Conservation (phyloP, 495 filamentous ascomycete genomes). For the Sordaria brevicollis region DNA sequence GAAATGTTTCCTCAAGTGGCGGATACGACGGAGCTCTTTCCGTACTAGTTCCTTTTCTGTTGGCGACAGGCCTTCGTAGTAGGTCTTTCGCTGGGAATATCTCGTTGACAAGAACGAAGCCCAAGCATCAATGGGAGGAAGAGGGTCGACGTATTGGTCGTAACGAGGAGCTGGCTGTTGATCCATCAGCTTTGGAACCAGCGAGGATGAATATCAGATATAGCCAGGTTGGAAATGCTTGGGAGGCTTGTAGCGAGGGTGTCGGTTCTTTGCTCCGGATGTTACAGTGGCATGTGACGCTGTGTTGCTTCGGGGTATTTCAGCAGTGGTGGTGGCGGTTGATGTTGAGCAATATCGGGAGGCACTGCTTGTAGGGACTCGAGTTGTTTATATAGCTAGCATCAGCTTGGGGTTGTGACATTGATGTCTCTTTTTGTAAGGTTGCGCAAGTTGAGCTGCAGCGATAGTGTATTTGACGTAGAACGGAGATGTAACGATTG, state of each 20-base stretch:
- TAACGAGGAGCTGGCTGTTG: neutral
- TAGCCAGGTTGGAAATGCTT: neutral
- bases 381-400: neutral
- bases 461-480: neutral
- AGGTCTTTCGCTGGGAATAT: slow-evolving; percentile 9
- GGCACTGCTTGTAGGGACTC: neutral
- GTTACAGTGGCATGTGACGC: neutral
- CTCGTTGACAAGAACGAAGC: slow-evolving; percentile 13
- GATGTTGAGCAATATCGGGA: neutral
- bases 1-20: slow-evolving; percentile 14
- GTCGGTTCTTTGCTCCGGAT: neutral
- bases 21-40: slow-evolving; percentile 18
- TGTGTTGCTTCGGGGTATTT: neutral
- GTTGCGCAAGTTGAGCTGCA: neutral
- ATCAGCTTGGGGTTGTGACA: neutral
- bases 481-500: neutral
- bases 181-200: neutral
- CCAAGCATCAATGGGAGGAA: slow-evolving; percentile 14
- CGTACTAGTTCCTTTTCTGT: slow-evolving; percentile 15
- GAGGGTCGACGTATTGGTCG: slow-evolving; percentile 16
- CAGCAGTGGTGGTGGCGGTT: neutral
- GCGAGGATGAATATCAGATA: neutral
- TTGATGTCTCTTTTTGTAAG: neutral
- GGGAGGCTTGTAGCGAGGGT: neutral
- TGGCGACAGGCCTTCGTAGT: slow-evolving; percentile 9